These are phyloP conservation scores for Leccinum imitatum DNA, from an alignment of 768 basidiomycete species.

Conservation along the genomic window DNA sequence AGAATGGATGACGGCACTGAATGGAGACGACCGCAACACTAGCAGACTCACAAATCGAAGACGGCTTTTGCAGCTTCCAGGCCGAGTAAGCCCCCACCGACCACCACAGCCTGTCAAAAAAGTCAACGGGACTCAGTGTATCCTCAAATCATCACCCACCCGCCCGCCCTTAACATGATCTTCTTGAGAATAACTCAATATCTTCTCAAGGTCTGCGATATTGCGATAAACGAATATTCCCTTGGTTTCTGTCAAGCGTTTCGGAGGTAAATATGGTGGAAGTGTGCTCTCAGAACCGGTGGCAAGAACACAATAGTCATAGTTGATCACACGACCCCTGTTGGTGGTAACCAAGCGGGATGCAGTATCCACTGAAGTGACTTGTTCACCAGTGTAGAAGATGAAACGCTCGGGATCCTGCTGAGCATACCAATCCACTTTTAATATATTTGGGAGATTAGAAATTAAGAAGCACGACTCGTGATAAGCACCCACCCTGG, in stretches of 20 bases:
- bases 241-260: slow-evolving; percentile 38
- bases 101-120: slow-evolving; percentile 32
- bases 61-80: slow-evolving; percentile 75
- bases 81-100: slow-evolving; percentile 72
- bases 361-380: slow-evolving; percentile 38
- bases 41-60: slow-evolving; percentile 47
- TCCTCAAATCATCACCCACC: slow-evolving; percentile 18
- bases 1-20: not conserved
- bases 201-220: slow-evolving; percentile 63
- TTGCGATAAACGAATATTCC: slow-evolving; percentile 76
- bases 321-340: slow-evolving; percentile 44
- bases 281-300: slow-evolving; percentile 68
- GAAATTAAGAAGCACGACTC: not conserved
- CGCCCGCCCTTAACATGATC: slow-evolving; percentile 38
- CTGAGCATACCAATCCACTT: slow-evolving; percentile 56
- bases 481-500: slow-evolving; percentile 30
- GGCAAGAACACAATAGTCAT: slow-evolving; percentile 65
- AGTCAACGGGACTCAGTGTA: not conserved
- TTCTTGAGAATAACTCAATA: slow-evolving; percentile 56
- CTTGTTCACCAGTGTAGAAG: slow-evolving; percentile 51
- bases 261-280: slow-evolving; percentile 53
- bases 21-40: not conserved
- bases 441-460: slow-evolving; percentile 18
- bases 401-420: slow-evolving; percentile 57
- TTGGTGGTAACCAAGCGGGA: slow-evolving; percentile 47